Percentiles rank a stretch among this genome's conserved stretches.
Conservation (phyloP, 306 rosid species). For the Acacia acuminata region DNA sequence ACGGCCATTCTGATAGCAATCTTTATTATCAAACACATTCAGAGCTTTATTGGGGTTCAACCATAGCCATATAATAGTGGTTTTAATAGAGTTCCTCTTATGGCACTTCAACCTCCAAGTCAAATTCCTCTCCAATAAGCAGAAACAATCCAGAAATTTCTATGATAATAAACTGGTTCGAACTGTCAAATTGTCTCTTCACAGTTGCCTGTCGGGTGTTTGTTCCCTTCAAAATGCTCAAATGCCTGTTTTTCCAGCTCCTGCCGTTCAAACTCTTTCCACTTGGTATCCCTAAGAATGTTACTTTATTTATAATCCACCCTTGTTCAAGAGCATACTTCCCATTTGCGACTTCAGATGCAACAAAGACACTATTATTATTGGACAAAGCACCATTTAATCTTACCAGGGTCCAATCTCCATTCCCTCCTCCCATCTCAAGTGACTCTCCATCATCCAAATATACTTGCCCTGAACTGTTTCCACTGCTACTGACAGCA, state of each 20-base stretch:
- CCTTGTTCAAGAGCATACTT: conserved; percentile 57
- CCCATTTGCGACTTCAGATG: conserved; percentile 62
- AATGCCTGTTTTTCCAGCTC: conserved; percentile 17
- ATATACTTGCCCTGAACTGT: conserved; percentile 67
- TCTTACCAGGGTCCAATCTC: conserved; percentile 64
- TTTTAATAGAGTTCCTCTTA: neutral
- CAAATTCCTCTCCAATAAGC: conserved; percentile 68
- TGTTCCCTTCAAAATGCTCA: conserved; percentile 36
- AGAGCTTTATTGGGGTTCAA: neutral
- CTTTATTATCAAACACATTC: neutral
- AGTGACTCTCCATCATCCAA: conserved; percentile 75
- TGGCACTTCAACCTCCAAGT: conserved; percentile 37
- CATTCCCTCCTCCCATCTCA: conserved; percentile 55
- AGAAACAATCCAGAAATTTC: conserved; percentile 50
- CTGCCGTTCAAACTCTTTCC: conserved; percentile 3
- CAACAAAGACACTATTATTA: conserved; percentile 29
- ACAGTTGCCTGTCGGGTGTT: conserved; percentile 28
- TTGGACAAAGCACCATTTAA: conserved; percentile 36
- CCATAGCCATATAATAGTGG: neutral
- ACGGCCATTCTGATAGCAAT: neutral
- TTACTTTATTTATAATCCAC: conserved; percentile 62
- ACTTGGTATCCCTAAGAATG: conserved; percentile 63
- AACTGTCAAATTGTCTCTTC: conserved; percentile 28
- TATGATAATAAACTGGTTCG: conserved; percentile 37
- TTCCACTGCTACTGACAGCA: conserved; percentile 35